Conservation (phyloP, 169 alveolate genomes). For the Plasmodium adleri region DNA sequence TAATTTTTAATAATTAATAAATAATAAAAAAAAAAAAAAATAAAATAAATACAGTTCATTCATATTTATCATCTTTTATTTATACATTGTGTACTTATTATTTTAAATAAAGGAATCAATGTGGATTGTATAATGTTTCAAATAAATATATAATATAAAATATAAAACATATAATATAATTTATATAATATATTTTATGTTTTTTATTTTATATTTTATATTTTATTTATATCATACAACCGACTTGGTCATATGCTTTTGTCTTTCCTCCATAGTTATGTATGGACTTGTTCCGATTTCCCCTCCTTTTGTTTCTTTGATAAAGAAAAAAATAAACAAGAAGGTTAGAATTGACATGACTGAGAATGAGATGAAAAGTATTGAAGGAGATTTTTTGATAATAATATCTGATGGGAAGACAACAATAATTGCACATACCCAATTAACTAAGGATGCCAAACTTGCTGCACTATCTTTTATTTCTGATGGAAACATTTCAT, state of each 20-base stretch:
- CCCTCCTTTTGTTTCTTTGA: conserved; percentile 89
- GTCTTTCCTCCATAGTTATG: conserved; percentile 48
- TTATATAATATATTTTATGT: no score
- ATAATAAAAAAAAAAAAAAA: no score
- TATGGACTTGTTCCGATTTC: conserved; percentile 82
- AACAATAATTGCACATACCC: conserved; percentile 84
- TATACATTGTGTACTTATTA: no score
- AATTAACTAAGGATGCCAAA: conserved; percentile 86
- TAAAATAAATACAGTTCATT: no score
- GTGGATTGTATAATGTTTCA: no score
- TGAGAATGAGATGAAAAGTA: conserved; percentile 82
- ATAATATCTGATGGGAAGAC: conserved; percentile 87
- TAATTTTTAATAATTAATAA: no score
- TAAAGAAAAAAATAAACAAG: conserved; percentile 79
- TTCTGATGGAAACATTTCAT: conserved; percentile 89
- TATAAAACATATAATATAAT: no score
- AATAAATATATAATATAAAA: no score
- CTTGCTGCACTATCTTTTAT: conserved; percentile 88
- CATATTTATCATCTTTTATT: no score
- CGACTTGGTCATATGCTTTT: conserved; percentile 22
- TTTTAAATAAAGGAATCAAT: no score
- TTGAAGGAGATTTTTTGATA: conserved; percentile 75
- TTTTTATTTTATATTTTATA: no score
- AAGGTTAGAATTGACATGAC: conserved; percentile 80
- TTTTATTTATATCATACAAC: not conserved